These are phyloP conservation scores for Gossypium trilobum DNA, from an alignment of 441 rosid genomes.

Conservation along the genomic window DNA sequence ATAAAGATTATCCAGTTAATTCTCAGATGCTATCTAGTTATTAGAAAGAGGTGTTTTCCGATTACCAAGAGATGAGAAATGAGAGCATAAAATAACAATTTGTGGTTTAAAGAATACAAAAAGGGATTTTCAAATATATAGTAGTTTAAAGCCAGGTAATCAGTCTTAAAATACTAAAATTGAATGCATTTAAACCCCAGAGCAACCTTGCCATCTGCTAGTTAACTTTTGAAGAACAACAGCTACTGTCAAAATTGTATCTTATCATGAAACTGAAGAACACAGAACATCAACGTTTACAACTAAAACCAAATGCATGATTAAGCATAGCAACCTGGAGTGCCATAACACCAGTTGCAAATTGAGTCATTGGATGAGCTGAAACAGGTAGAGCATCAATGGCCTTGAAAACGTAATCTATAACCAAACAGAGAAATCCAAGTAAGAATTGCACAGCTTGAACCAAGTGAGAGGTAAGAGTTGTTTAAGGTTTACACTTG, in stretches of 20 bases:
- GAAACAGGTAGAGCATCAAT: conserved; percentile 71
- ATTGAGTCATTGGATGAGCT: conserved; percentile 96
- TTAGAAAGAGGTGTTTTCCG: neutral
- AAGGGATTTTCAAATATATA: neutral
- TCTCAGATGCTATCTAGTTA: neutral
- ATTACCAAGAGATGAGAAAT: neutral
- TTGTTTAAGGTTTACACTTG: neutral
- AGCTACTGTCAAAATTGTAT: neutral
- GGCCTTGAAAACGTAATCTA: conserved; percentile 76
- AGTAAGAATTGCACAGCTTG: conserved; percentile 15
- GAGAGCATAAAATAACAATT: neutral
- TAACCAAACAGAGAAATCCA: conserved; percentile 15
- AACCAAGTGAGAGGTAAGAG: neutral
- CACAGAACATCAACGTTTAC: neutral
- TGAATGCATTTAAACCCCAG: neutral
- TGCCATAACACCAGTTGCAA: conserved; percentile 88
- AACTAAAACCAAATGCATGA: conserved; percentile 2
- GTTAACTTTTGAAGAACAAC: neutral
- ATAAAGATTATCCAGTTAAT: neutral
- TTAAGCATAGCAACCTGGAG: conserved; percentile 53
- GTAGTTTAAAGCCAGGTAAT: neutral
- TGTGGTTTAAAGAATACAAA: neutral
- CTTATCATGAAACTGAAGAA: neutral
- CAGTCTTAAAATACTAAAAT: neutral
- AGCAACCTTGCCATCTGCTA: neutral